A percentile compares a stretch with the other conserved stretches of the same genome.
Conservation (phyloP, 2,329 filamentous ascomycete species). For the Calonectria hongkongensis region DNA sequence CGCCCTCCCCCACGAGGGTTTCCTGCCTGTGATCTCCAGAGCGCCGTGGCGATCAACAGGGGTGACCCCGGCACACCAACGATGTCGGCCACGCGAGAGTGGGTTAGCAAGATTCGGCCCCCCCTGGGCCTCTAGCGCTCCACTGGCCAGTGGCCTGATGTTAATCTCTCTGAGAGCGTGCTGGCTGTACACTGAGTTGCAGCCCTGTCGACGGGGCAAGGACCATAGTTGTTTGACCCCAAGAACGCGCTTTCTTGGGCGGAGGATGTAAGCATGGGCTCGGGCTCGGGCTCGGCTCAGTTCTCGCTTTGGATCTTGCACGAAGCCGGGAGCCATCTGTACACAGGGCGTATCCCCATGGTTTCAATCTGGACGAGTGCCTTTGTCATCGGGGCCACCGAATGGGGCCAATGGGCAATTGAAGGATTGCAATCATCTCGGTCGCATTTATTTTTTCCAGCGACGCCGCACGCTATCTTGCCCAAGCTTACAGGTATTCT, state of each 20-base stretch:
- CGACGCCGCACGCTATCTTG: conserved; percentile 16
- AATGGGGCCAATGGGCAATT: conserved; percentile 21
- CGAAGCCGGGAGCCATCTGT: conserved; percentile 19
- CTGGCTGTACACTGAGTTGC: conserved; percentile 45
- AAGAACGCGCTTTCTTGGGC: conserved; percentile 31
- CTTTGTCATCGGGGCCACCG: neutral
- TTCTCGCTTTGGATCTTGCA: conserved; percentile 29
- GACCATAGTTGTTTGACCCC: conserved; percentile 29
- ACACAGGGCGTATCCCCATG: conserved; percentile 21
- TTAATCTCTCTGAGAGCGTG: conserved; percentile 53
- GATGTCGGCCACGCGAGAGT: conserved; percentile 57
- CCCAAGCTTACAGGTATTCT: conserved; percentile 7
- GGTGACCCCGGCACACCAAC: conserved; percentile 49
- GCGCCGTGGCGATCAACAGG: conserved; percentile 56
- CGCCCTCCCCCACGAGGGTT: conserved; percentile 52
- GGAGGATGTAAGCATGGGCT: conserved; percentile 24
- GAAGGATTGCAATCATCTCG: conserved; percentile 10
- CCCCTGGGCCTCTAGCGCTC: conserved; percentile 39
- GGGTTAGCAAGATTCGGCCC: conserved; percentile 54
- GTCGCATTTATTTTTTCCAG: conserved; percentile 9
- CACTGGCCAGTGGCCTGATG: conserved; percentile 55
- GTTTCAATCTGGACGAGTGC: conserved; percentile 10
- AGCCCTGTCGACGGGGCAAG: conserved; percentile 44
- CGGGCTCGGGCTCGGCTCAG: conserved; percentile 26
- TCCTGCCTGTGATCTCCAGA: conserved; percentile 56